Conservation (phyloP, 106 monocot species). For the Platanthera zijinensis region DNA sequence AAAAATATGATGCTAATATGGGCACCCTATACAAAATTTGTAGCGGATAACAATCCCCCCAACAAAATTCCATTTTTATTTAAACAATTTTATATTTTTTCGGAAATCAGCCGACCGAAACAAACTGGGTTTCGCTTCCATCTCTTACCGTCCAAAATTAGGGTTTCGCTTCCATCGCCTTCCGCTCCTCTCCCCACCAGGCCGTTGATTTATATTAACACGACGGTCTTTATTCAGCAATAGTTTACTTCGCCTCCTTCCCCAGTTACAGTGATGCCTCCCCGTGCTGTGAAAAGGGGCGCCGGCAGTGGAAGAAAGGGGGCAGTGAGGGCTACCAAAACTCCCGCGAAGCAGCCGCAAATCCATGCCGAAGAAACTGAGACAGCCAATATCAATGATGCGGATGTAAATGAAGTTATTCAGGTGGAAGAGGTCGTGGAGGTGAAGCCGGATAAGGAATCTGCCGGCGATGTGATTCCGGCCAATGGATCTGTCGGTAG, state of each 20-base stretch:
- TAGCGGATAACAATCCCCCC: no score
- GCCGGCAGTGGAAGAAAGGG: not conserved
- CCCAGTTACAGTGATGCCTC: slow-evolving; percentile 6
- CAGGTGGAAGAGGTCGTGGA: not conserved
- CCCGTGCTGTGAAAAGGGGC: not conserved
- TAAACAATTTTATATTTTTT: no score
- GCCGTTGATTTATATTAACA: not conserved
- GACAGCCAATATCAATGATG: not conserved
- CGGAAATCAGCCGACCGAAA: no score
- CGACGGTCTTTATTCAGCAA: no score
- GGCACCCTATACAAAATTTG: no score
- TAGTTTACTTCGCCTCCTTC: not conserved
- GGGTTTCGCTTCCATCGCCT: not conserved
- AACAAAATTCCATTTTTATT: no score
- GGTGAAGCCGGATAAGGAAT: not conserved
- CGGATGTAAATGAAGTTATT: not conserved
- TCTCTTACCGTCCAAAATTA: not conserved
- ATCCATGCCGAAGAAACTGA: not conserved
- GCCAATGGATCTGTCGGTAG: slow-evolving; percentile 2
- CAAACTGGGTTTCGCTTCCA: no score
- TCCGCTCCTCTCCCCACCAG: not conserved
- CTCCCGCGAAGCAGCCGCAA: not conserved
- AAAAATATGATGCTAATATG: no score
- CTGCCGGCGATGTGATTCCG: not conserved
- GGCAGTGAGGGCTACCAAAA: not conserved